phyloP scores from a whole-genome alignment of 2,329 filamentous ascomycete genomes.

The Fusarium cyanostomum region DNA sequence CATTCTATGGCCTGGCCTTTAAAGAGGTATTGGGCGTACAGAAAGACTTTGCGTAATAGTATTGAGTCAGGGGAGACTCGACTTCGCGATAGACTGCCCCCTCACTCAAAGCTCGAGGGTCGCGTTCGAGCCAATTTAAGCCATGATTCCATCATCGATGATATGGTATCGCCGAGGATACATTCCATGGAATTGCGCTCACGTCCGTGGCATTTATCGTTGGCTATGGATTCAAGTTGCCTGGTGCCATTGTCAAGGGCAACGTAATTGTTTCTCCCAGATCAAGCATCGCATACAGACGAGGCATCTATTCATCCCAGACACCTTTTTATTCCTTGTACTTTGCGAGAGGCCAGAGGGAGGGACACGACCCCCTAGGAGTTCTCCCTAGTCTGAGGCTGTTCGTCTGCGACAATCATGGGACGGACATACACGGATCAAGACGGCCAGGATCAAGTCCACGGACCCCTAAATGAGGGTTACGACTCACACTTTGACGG shows the following conservation, averaged over 20 bases:
- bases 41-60: slow-evolving; percentile 37
- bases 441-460: not conserved
- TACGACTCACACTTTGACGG: slow-evolving; percentile 53
- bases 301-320: slow-evolving; percentile 57
- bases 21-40: slow-evolving; percentile 43
- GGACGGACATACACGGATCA: slow-evolving; percentile 44
- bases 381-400: slow-evolving; percentile 53
- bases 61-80: slow-evolving; percentile 26
- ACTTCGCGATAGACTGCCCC: slow-evolving; percentile 15
- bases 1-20: slow-evolving; percentile 49
- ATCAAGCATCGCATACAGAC: slow-evolving; percentile 51
- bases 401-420: slow-evolving; percentile 58
- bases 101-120: slow-evolving; percentile 22
- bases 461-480: slow-evolving; percentile 39
- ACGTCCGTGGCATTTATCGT: slow-evolving; percentile 54
- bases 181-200: slow-evolving; percentile 53
- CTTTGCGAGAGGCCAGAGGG: slow-evolving; percentile 46
- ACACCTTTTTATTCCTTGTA: slow-evolving; percentile 50
- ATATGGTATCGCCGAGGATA: slow-evolving; percentile 50
- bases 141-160: slow-evolving; percentile 47
- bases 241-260: slow-evolving; percentile 38
- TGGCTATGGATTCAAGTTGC: slow-evolving; percentile 54
- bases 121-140: slow-evolving; percentile 1
- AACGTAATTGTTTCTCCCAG: slow-evolving; percentile 23
- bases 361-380: slow-evolving; percentile 43